phyloP scores from a whole-genome alignment of 139 green algal species.

The Picochlorum sp. region DNA sequence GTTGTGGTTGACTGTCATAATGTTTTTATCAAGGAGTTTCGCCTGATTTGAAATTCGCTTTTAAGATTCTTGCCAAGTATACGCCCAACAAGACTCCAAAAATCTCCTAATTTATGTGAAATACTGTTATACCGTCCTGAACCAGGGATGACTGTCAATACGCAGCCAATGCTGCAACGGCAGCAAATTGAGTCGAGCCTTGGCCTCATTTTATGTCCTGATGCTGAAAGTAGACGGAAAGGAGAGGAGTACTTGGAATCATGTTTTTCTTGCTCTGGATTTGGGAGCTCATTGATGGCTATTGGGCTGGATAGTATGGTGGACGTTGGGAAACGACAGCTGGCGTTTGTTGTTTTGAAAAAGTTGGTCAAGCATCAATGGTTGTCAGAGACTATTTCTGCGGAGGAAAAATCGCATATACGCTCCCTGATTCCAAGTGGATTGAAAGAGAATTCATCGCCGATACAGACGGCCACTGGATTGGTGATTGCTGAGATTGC shows the following conservation, averaged over 20 bases:
- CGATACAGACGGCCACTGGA: conserved; percentile 63
- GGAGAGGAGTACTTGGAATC: not conserved
- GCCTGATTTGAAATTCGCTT: not conserved
- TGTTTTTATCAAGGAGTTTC: conserved; percentile 1
- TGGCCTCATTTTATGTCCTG: too few species aligned
- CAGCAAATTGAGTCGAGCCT: too few species aligned
- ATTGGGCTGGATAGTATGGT: not conserved
- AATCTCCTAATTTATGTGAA: too few species aligned
- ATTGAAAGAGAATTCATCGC: conserved; percentile 43
- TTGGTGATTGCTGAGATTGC: conserved; percentile 69
- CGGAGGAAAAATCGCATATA: conserved; percentile 59
- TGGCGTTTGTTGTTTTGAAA: conserved; percentile 69
- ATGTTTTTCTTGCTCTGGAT: not conserved
- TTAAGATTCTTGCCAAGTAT: too few species aligned
- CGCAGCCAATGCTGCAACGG: too few species aligned
- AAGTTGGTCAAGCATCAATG: conserved; percentile 68
- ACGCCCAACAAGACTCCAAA: too few species aligned
- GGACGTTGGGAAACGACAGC: conserved; percentile 39
- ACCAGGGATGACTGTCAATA: not conserved
- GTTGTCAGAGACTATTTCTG: conserved; percentile 28
- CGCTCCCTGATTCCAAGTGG: conserved; percentile 37
- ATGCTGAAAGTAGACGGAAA: too few species aligned
- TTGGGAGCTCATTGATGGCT: not conserved
- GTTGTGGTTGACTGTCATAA: too few species aligned
- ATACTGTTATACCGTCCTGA: not conserved